These are phyloP conservation scores for Vitis rotundifolia DNA, from an alignment of 164 flowering plant species.

Conservation along the genomic window DNA sequence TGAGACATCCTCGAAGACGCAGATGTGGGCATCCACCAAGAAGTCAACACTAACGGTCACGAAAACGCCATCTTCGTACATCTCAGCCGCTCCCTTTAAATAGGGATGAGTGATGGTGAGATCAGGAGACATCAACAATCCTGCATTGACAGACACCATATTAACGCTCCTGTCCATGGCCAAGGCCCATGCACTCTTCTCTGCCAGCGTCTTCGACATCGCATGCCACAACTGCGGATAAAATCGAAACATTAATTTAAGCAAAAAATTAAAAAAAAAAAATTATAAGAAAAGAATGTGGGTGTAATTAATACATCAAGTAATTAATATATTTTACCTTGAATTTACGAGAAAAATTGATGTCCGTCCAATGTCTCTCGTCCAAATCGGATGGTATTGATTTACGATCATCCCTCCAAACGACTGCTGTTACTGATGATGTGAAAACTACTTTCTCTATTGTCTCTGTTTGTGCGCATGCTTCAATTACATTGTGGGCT, in stretches of 20 bases:
- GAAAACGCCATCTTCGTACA: slow-evolving; percentile 75
- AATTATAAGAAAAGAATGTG: background rate
- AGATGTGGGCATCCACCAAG: slow-evolving; percentile 75
- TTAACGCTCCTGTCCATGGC: slow-evolving; percentile 77
- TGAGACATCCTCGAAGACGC: slow-evolving; percentile 59
- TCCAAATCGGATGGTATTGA: slow-evolving; percentile 35
- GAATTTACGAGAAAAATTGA: slow-evolving; percentile 55
- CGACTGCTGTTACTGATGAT: slow-evolving; percentile 70
- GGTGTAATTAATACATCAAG: too few species aligned
- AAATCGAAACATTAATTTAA: too few species aligned
- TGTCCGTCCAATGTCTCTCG: slow-evolving; percentile 74
- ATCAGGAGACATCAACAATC: slow-evolving; percentile 48
- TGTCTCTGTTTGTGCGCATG: slow-evolving; percentile 77
- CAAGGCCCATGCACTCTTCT: slow-evolving; percentile 83
- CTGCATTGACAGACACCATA: slow-evolving; percentile 77
- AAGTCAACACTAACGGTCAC: slow-evolving; percentile 61
- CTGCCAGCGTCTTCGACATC: slow-evolving; percentile 71
- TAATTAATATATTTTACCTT: slow-evolving; percentile 43
- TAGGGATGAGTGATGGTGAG: slow-evolving; percentile 50
- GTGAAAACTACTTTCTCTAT: slow-evolving; percentile 80
- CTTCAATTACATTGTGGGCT: slow-evolving; percentile 84
- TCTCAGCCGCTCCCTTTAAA: slow-evolving; percentile 81
- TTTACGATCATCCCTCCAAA: slow-evolving; percentile 55
- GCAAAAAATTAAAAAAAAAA: background rate
- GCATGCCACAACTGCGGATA: slow-evolving; percentile 75